A percentile compares a stretch with the other conserved stretches of the same genome.
Conservation (phyloP, 1,284 basidiomycete genomes). For the Pascua sp. region DNA sequence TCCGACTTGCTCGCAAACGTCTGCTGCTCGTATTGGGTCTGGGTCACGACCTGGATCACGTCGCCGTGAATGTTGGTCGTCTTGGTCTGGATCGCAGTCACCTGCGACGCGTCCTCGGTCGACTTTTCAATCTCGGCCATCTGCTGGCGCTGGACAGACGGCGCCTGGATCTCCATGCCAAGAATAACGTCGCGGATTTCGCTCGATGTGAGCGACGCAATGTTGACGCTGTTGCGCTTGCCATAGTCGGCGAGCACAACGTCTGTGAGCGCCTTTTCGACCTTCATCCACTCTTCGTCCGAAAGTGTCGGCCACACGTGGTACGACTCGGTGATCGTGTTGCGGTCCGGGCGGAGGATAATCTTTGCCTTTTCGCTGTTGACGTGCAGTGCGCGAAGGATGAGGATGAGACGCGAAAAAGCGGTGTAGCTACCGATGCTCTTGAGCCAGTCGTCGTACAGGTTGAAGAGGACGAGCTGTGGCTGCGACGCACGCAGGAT, state of each 20-base stretch:
- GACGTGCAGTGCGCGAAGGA: slow-evolving; percentile 94
- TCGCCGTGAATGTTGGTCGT: slow-evolving; percentile 98
- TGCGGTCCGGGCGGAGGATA: slow-evolving; percentile 85
- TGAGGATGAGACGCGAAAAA: slow-evolving; percentile 93
- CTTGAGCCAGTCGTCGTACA: slow-evolving; percentile 99
- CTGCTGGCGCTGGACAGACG: slow-evolving; percentile 83
- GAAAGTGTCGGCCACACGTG: slow-evolving; percentile 95
- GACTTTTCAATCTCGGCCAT: slow-evolving; percentile 99
- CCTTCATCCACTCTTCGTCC: slow-evolving; percentile 99
- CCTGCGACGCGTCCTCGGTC: slow-evolving; percentile 86
- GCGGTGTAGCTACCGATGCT: slow-evolving; percentile 98
- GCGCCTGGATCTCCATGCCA: slow-evolving; percentile 71
- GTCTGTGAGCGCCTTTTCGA: slow-evolving; percentile 95
- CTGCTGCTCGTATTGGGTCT: slow-evolving; percentile 96
- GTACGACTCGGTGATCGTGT: slow-evolving; percentile 94
- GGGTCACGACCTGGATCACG: slow-evolving; percentile 91
- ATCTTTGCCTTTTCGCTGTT: slow-evolving; percentile 99
- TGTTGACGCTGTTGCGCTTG: slow-evolving; percentile 98
- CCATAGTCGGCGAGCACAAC: slow-evolving; percentile 94
- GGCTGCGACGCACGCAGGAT: slow-evolving; percentile 59
- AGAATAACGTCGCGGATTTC: slow-evolving; percentile 96
- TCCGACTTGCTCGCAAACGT: slow-evolving; percentile 98
- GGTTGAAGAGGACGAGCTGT: slow-evolving; percentile 76
- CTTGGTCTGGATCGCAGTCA: slow-evolving; percentile 95
- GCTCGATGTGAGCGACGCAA: slow-evolving; percentile 90